Evolutionary conservation across 371 early-diverging fungal genomes (phyloP), one percentile per base, ranked within the genome.

Genomic region (Cladochytrium tenue): DNA sequence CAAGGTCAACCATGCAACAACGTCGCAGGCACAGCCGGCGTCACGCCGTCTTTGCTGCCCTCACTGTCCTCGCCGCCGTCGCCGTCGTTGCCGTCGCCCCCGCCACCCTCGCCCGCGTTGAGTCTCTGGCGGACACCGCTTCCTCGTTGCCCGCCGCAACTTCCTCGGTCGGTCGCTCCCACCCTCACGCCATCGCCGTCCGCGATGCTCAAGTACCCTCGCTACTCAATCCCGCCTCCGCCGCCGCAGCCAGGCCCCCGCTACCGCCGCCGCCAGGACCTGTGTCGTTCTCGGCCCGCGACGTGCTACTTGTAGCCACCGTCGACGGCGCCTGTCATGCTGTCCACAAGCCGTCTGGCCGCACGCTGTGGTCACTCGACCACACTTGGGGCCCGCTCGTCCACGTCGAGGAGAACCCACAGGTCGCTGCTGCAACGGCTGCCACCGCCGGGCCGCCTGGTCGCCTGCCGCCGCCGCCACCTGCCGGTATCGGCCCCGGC

Each of bases 321-420:
- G 63, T 90, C 15, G 90, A 90, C 69, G 90, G 90, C 27, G 51
- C 68, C 30, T 56, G 89, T 58, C 88, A 88, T 62, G 85, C 85
- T 56, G 74, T 90, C 33, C 63, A 84, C 43, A 72, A 62, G 27
- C 26, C 64, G 10, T 79, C 75, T 5, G 90, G 89, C 0, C 56
- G 69, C 2, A 64, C 82, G 5, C 30, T 84, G 2, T 90, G 90
- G 90, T 70, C 80, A 23, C 64, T 59, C 3, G 23, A 56, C 15
- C 73, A 76, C 31, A 17, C 51, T 1, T 73, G 74, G 75, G 78
- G 78, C 1, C 75, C 78, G 2, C 61, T 76, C 20, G 77, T 78
- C 26, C 31, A 56, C 23, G 76, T 76, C 17, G 56, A 58, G 52
- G 69, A 71, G 35, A 65, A 61, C 53, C 61, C 75, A 3, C 50